phyloP scores from a whole-genome alignment of 176 grass and related monocot genomes.

The Triticum turgidum region DNA sequence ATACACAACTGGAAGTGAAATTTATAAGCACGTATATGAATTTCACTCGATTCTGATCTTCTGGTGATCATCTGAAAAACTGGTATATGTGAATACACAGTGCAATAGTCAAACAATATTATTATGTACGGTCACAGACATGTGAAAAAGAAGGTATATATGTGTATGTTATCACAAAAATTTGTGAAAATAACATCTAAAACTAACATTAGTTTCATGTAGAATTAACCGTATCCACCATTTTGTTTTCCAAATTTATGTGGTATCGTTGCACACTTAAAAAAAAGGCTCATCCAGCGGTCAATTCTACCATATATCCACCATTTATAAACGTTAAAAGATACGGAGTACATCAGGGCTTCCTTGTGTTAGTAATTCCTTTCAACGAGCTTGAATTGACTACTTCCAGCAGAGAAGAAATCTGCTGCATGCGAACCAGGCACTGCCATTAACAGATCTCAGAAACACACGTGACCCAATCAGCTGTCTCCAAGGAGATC shows the following conservation, averaged over 20 bases:
- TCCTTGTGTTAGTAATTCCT: no score
- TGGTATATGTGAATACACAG: no score
- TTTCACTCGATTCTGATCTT: neutral
- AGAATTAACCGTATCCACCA: no score
- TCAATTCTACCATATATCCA: no score
- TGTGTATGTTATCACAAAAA: neutral
- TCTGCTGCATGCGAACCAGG: neutral
- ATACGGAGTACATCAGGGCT: no score
- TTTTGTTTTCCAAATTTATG: no score
- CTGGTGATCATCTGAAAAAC: neutral
- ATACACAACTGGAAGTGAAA: neutral
- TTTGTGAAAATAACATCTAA: neutral
- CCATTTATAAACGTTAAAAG: neutral
- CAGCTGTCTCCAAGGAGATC: neutral
- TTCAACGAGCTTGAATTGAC: no score
- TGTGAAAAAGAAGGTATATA: neutral
- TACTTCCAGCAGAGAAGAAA: no score
- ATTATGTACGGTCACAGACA: neutral
- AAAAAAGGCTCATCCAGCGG: no score
- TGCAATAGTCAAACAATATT: neutral
- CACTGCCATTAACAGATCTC: neutral
- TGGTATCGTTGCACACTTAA: no score
- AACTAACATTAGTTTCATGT: neutral
- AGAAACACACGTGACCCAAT: neutral
- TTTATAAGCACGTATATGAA: neutral